Percentiles rank a stretch among this genome's conserved stretches.
phyloP scores from a whole-genome alignment of 371 early-diverging fungal species.

The Rhizopus stolonifer region DNA sequence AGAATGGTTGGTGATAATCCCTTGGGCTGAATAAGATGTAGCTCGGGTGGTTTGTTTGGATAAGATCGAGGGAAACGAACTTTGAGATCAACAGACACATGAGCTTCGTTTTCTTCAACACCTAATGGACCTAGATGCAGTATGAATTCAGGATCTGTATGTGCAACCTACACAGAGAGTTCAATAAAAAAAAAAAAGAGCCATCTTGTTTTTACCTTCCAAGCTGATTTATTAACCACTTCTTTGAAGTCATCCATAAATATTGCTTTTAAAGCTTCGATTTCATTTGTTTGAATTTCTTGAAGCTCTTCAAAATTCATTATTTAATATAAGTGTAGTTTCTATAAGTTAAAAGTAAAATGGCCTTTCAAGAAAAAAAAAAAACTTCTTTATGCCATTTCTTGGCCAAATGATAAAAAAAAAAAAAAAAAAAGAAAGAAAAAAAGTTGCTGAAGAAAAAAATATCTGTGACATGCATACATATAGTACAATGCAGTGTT shows the following conservation, averaged over 20 bases:
- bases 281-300: constrained; percentile 75
- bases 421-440: no score
- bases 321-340: not conserved
- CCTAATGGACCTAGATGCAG: constrained; percentile 58
- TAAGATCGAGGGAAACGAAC: constrained; percentile 70
- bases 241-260: constrained; percentile 74
- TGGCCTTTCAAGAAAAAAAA: not conserved
- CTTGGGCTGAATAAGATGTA: constrained; percentile 53
- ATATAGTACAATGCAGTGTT: no score
- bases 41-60: constrained; percentile 67
- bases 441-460: not conserved
- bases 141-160: constrained; percentile 66
- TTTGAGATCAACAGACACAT: constrained; percentile 57
- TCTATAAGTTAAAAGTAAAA: not conserved
- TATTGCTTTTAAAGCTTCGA: constrained; percentile 69
- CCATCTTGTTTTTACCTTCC: constrained; percentile 56
- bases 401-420: not conserved
- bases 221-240: constrained; percentile 62
- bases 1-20: constrained; percentile 58
- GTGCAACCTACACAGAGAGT: constrained; percentile 44
- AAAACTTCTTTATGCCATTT: not conserved
- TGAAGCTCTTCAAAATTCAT: constrained; percentile 56
- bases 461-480: not conserved
- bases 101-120: constrained; percentile 53
- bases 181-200: not conserved